Evolutionary conservation across 805 yeast species (phyloP).

Genomic region (Candida ascalaphidarum): DNA sequence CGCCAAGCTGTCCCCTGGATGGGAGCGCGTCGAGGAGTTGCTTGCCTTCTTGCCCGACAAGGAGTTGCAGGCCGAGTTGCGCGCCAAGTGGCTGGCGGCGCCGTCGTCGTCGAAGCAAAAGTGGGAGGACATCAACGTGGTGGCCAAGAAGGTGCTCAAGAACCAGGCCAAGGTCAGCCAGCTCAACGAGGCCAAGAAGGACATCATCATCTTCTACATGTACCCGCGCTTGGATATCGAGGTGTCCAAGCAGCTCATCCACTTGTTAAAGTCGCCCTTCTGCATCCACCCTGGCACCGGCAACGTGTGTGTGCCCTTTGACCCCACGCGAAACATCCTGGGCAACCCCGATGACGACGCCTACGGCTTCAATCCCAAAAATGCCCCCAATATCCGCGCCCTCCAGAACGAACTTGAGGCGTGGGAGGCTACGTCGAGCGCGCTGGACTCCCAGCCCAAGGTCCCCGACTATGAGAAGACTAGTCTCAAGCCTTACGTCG

Average conservation of each 20-base stretch:
- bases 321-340: slow-evolving; percentile 33
- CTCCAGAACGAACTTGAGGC: slow-evolving; percentile 58
- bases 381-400: slow-evolving; percentile 65
- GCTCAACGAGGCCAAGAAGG: slow-evolving; percentile 69
- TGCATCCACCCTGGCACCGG: slow-evolving; percentile 97
- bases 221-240: slow-evolving; percentile 92
- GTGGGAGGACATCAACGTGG: slow-evolving; percentile 68
- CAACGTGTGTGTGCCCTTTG: slow-evolving; percentile 86
- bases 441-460: no score
- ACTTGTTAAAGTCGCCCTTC: slow-evolving; percentile 90
- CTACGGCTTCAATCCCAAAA: slow-evolving; percentile 64
- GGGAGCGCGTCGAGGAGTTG: slow-evolving; percentile 43
- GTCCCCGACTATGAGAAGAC: slow-evolving; percentile 53
- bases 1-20: slow-evolving; percentile 34
- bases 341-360: slow-evolving; percentile 25
- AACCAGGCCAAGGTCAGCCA: slow-evolving; percentile 36
- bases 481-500: slow-evolving; percentile 61
- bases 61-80: slow-evolving; percentile 42
- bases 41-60: slow-evolving; percentile 58
- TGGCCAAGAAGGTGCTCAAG: slow-evolving; percentile 41
- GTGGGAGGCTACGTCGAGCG: slow-evolving; percentile 30
- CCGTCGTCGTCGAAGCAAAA: slow-evolving; percentile 46
- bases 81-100: slow-evolving; percentile 45
- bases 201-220: slow-evolving; percentile 66
- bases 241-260: slow-evolving; percentile 84